Conservation (phyloP, 306 rosid genomes). For the Cucurbita ficifolia region DNA sequence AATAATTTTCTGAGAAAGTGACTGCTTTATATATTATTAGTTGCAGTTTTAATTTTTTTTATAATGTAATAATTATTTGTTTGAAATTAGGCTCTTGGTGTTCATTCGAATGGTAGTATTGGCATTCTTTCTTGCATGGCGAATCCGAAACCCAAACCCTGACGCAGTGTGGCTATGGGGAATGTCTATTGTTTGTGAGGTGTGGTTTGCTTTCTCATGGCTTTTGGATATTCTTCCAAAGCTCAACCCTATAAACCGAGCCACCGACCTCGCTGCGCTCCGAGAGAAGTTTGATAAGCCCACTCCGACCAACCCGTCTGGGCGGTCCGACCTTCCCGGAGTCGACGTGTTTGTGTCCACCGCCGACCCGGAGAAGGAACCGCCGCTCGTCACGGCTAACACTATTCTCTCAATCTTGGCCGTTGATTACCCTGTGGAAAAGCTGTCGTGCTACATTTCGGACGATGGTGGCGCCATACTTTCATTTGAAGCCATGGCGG, state of each 20-base stretch:
- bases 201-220: conserved; percentile 86
- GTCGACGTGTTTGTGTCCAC: conserved; percentile 64
- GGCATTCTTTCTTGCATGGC: conserved; percentile 34
- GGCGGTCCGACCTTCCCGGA: conserved; percentile 71
- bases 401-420: conserved; percentile 68
- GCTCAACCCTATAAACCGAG: conserved; percentile 69
- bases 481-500: conserved; percentile 83
- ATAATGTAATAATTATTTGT: neutral
- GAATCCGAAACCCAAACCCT: conserved; percentile 46
- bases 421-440: conserved; percentile 58
- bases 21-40: no score
- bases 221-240: conserved; percentile 55
- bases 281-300: conserved; percentile 54
- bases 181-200: conserved; percentile 65
- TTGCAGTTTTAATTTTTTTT: no score
- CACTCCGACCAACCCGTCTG: conserved; percentile 34
- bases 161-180: conserved; percentile 90
- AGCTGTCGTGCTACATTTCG: conserved; percentile 50
- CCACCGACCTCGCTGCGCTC: conserved; percentile 51
- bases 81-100: conserved; percentile 39
- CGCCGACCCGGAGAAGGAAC: conserved; percentile 70
- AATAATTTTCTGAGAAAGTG: no score
- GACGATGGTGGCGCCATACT: conserved; percentile 94
- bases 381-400: conserved; percentile 79
- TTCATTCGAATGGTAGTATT: conserved; percentile 30